These are phyloP conservation scores for Aspergillus pseudotamarii DNA, from an alignment of 2,329 filamentous ascomycete species.

Conservation along the genomic window DNA sequence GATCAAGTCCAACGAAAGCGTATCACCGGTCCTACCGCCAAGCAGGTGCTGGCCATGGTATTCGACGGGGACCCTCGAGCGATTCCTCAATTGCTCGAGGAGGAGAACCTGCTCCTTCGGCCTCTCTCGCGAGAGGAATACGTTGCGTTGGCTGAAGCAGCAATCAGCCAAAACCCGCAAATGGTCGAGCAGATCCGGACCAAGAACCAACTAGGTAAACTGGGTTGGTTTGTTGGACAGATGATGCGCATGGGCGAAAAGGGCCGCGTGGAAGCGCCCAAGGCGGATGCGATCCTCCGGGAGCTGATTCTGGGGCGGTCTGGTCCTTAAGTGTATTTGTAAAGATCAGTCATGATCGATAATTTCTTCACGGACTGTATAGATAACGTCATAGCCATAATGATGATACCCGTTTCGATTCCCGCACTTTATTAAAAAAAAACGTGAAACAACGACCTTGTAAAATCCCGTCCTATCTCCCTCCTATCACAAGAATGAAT, in stretches of 20 bases:
- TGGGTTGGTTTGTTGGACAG: constrained; percentile 69
- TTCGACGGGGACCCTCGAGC: constrained; percentile 55
- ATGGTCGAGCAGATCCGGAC: constrained; percentile 62
- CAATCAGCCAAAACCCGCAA: constrained; percentile 58
- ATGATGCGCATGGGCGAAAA: constrained; percentile 65
- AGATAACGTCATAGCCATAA: constrained; percentile 5
- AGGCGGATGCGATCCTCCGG: constrained; percentile 58
- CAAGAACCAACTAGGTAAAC: constrained; percentile 65
- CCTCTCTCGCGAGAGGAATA: constrained; percentile 62
- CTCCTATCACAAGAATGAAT: background rate
- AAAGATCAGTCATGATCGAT: background rate
- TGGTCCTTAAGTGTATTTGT: background rate
- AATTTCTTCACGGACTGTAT: background rate
- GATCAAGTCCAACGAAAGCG: constrained; percentile 45
- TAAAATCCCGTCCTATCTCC: background rate
- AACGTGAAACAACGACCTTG: background rate
- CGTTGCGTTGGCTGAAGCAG: constrained; percentile 52
- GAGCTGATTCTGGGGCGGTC: constrained; percentile 45
- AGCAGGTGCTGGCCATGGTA: constrained; percentile 59
- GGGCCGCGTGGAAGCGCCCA: constrained; percentile 63
- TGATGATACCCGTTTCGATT: constrained; percentile 12
- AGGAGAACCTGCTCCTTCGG: constrained; percentile 58
- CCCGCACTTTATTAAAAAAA: background rate
- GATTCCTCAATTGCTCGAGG: constrained; percentile 57
- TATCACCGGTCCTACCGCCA: constrained; percentile 61